A percentile compares a stretch with the other conserved stretches of the same genome.
Conservation (phyloP, 2,329 filamentous ascomycete species). For the Ophiostoma pallidulum region DNA sequence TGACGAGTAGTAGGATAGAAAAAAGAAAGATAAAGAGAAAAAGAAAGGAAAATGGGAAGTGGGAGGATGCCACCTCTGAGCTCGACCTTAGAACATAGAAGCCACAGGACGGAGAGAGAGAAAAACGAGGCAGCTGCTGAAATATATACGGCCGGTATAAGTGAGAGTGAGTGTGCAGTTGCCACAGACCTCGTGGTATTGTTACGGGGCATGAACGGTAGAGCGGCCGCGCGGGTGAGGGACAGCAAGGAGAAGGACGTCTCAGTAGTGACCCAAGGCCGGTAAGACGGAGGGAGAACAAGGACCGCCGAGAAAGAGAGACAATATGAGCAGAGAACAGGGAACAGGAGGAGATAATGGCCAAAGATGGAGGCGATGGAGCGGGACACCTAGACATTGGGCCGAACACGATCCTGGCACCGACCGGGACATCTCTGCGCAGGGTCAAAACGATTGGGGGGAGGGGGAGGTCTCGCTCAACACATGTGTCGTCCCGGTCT, state of each 20-base stretch:
- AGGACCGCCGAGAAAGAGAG: neutral
- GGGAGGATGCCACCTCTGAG: neutral
- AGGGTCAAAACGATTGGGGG: too few species aligned
- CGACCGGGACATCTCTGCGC: too few species aligned
- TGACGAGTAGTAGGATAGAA: neutral
- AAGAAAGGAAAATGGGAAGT: neutral
- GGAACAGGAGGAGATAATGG: neutral
- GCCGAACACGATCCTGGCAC: too few species aligned
- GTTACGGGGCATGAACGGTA: too few species aligned
- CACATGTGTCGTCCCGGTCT: too few species aligned
- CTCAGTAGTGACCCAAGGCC: too few species aligned
- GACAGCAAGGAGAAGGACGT: too few species aligned
- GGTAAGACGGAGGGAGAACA: neutral
- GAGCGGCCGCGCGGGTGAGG: too few species aligned
- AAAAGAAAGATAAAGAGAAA: neutral
- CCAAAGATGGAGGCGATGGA: too few species aligned
- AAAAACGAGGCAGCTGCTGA: neutral
- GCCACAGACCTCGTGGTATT: too few species aligned
- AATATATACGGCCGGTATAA: slow-evolving; percentile 11
- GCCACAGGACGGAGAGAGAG: neutral
- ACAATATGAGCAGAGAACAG: neutral
- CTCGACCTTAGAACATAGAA: neutral
- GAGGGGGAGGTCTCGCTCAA: too few species aligned
- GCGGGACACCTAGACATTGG: neutral
- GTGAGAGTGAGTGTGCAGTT: neutral